Conservation (phyloP, 2,329 filamentous ascomycete species). For the Xylariaceae sp. region DNA sequence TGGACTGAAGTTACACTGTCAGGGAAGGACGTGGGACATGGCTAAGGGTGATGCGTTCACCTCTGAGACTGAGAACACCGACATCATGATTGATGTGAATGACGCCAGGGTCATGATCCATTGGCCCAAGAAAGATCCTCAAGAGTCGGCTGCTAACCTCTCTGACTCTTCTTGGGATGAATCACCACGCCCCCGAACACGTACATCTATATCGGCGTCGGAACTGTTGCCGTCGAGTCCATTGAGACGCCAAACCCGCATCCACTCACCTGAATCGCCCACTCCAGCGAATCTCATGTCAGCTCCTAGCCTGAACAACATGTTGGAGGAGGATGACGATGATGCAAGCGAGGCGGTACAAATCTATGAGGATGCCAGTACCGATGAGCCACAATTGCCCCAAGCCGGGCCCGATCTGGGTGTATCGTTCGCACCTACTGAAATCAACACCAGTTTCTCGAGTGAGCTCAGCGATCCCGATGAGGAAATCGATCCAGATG, state of each 20-base stretch:
- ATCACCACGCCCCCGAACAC: conserved; percentile 42
- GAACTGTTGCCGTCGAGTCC: conserved; percentile 57
- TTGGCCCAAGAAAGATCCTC: conserved; percentile 67
- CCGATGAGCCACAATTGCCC: conserved; percentile 49
- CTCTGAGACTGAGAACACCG: conserved; percentile 79
- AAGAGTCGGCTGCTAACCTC: conserved; percentile 45
- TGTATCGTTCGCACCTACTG: conserved; percentile 47
- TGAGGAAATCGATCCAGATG: conserved; percentile 74
- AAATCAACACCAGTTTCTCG: conserved; percentile 50
- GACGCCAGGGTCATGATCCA: conserved; percentile 84
- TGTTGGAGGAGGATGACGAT: conserved; percentile 40
- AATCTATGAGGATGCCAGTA: conserved; percentile 70
- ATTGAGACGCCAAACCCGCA: conserved; percentile 51
- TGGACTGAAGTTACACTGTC: conserved; percentile 86
- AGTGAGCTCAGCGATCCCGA: conserved; percentile 58
- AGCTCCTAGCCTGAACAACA: conserved; percentile 42
- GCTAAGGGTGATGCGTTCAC: conserved; percentile 85
- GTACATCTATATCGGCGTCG: conserved; percentile 25
- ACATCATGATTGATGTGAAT: conserved; percentile 94
- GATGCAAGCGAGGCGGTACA: conserved; percentile 47
- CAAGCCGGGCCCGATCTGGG: conserved; percentile 26
- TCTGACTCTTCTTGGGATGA: conserved; percentile 72
- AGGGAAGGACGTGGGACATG: conserved; percentile 80
- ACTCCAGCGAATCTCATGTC: conserved; percentile 44
- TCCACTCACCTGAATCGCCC: conserved; percentile 72